phyloP scores from a whole-genome alignment of 352 stramenopile species.

The Phytophthora hybrid region DNA sequence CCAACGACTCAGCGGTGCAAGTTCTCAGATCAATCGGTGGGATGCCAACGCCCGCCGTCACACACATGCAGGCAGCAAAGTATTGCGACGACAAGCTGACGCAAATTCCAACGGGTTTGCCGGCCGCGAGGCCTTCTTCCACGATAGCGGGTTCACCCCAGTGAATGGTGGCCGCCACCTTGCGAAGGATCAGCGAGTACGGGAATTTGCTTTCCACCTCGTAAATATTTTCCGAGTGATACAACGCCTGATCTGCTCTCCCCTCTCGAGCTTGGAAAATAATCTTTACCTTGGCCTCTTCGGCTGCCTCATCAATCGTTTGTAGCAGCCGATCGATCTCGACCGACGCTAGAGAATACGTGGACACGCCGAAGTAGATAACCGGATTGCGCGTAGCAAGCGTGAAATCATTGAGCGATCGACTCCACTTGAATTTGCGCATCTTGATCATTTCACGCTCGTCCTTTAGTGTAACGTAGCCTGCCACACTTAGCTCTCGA shows the following conservation, averaged over 20 bases:
- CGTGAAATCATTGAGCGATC: conserved; percentile 47
- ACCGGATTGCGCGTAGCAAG: conserved; percentile 38
- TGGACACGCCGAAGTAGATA: conserved; percentile 52
- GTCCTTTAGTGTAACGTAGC: conserved; percentile 48
- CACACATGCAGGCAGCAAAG: conserved; percentile 85
- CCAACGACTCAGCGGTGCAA: conserved; percentile 70
- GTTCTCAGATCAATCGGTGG: conserved; percentile 65
- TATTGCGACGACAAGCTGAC: conserved; percentile 91
- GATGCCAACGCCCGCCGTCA: conserved; percentile 76
- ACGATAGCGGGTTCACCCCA: conserved; percentile 78
- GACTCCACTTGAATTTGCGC: conserved; percentile 38
- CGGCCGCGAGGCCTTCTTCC: conserved; percentile 79
- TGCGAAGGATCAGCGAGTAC: conserved; percentile 87
- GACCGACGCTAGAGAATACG: conserved; percentile 35
- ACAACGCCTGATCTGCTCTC: conserved; percentile 6
- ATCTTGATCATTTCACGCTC: conserved; percentile 39
- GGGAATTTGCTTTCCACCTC: conserved; percentile 47
- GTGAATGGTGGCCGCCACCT: conserved; percentile 84
- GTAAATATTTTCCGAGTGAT: conserved; percentile 47
- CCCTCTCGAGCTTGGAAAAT: conserved; percentile 62
- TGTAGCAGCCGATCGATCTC: conserved; percentile 43
- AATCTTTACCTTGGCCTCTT: conserved; percentile 49
- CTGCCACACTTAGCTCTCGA: conserved; percentile 47
- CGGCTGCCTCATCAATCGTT: conserved; percentile 46
- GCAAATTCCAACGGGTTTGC: conserved; percentile 89